Percentiles rank a stretch among this genome's conserved stretches.
These are phyloP conservation scores for Neurospora sp. DNA, from an alignment of 495 filamentous ascomycete species.

Conservation along the genomic window DNA sequence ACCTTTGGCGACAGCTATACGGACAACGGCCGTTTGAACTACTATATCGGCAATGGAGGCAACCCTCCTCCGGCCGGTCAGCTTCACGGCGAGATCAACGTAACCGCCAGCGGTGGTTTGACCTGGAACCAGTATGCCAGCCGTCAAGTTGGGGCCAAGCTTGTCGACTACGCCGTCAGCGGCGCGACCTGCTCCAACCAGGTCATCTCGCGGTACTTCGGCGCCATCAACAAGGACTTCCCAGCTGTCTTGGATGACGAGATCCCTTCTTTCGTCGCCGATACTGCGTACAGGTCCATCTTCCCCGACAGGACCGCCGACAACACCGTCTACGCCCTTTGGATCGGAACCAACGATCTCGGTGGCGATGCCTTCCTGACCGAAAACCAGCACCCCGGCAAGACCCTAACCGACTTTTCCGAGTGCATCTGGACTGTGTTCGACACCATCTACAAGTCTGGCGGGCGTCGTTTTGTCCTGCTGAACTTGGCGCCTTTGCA, in stretches of 20 bases:
- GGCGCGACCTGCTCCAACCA: conserved; percentile 63
- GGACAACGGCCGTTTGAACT: conserved; percentile 54
- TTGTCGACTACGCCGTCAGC: conserved; percentile 64
- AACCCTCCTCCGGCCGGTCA: conserved; percentile 50
- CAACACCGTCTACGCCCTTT: conserved; percentile 62
- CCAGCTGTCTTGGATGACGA: conserved; percentile 59
- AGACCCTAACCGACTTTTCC: conserved; percentile 50
- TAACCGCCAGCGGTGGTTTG: conserved; percentile 51
- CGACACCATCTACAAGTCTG: conserved; percentile 49
- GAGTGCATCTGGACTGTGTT: conserved; percentile 54
- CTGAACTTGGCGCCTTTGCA: conserved; percentile 57
- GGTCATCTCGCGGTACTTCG: conserved; percentile 43
- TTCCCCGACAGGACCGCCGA: conserved; percentile 40
- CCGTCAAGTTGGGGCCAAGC: conserved; percentile 41
- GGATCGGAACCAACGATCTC: conserved; percentile 74
- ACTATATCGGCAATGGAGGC: conserved; percentile 49
- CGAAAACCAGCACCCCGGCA: conserved; percentile 47
- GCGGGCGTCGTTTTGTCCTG: conserved; percentile 59
- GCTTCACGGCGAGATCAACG: conserved; percentile 30
- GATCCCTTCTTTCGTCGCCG: conserved; percentile 56
- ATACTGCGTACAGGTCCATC: conserved; percentile 38
- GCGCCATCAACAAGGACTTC: conserved; percentile 39
- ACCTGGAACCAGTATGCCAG: conserved; percentile 57
- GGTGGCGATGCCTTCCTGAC: conserved; percentile 52
- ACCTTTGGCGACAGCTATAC: conserved; percentile 68